Base-by-base conservation (phyloP, 306 rosid genomes). In the Chamaecrista fasciculata region DNA sequence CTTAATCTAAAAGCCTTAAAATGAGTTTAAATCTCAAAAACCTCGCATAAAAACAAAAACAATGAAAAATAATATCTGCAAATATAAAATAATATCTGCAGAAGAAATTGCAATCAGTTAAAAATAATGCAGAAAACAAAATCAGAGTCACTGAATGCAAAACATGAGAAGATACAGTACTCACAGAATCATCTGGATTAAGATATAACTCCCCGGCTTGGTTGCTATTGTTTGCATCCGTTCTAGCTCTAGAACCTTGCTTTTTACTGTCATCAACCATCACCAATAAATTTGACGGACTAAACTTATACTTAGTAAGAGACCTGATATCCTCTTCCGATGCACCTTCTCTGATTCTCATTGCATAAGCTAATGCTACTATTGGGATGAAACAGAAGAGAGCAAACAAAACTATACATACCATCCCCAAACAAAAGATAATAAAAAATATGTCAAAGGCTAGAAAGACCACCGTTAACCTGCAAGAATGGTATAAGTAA, bases 381-480 rank as follows among this genome's bases (percentile, higher is more conserved):
- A 86, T 46, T 51, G 97, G 95, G 72, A 87, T 69, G 78, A 82
- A 77, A 79, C 88, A 91, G 76, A 84, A 82, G 80, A 91, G 86
- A 60, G 86, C 87, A 75, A 87, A 75, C 78, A 87, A 90, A 76
- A 87, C 64, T 65, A 91, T 69, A 78, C 86, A 82, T 0, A 91
- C 92, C 87, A 87, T 81, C 78, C 90, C 95, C 69, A 88, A 69
- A 76, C 95, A 88, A 64, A 87, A 87, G 82, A 91, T 69, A 11
- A 91, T 91, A 74, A 86, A 84, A 83, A 91, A 86, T 78, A 91
- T 79, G 26, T 91, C 95, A 69, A 87, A 86, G 71, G 95, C 97
- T 25, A 91, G 89, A 78, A 86, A 91, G 64, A 91, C 92, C 66
- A 91, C 91, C 10, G 97, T 91, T 71, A 91, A 76, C 97, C 97